phyloP scores from a whole-genome alignment of 2,329 filamentous ascomycete genomes.

The Paraphaeosphaeria minitans region DNA sequence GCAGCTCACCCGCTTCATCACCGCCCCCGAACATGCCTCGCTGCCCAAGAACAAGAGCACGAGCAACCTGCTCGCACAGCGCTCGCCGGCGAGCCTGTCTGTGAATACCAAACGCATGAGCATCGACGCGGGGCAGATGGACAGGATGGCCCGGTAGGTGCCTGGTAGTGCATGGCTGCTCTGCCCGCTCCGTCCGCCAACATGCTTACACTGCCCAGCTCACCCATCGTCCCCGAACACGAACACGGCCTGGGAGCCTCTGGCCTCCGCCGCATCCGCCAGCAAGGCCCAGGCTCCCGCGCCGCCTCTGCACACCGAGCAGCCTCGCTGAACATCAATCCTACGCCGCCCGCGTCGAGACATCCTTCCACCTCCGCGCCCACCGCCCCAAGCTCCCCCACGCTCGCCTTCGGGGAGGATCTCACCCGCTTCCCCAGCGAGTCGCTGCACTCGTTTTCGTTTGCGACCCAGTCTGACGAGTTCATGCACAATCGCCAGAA shows the following conservation, averaged over 20 bases:
- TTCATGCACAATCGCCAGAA: constrained; percentile 89
- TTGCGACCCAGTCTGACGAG: constrained; percentile 93
- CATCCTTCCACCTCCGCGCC: constrained; percentile 57
- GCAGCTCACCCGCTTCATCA: constrained; percentile 23
- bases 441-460: constrained; percentile 97
- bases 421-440: constrained; percentile 91
- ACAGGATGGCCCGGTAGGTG: constrained; percentile 74
- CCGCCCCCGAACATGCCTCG: constrained; percentile 31
- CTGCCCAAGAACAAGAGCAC: constrained; percentile 57
- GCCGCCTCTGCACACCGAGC: constrained; percentile 67
- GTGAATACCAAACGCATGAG: constrained; percentile 72
- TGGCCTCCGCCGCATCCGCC: constrained; percentile 90
- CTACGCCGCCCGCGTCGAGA: constrained; percentile 63
- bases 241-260: constrained; percentile 85
- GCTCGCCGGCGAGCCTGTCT: constrained; percentile 41
- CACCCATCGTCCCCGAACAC: constrained; percentile 81
- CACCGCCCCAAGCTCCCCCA: constrained; percentile 71
- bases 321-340: constrained; percentile 71
- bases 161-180: constrained; percentile 11
- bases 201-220: constrained; percentile 57
- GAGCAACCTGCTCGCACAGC: constrained; percentile 52
- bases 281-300: constrained; percentile 71
- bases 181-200: constrained; percentile 12
- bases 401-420: constrained; percentile 77
- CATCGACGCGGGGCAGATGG: constrained; percentile 72